Percentiles rank a stretch among this genome's conserved stretches.
phyloP scores from a whole-genome alignment of 768 basidiomycete species.

The Boletus pseudopeckii region DNA sequence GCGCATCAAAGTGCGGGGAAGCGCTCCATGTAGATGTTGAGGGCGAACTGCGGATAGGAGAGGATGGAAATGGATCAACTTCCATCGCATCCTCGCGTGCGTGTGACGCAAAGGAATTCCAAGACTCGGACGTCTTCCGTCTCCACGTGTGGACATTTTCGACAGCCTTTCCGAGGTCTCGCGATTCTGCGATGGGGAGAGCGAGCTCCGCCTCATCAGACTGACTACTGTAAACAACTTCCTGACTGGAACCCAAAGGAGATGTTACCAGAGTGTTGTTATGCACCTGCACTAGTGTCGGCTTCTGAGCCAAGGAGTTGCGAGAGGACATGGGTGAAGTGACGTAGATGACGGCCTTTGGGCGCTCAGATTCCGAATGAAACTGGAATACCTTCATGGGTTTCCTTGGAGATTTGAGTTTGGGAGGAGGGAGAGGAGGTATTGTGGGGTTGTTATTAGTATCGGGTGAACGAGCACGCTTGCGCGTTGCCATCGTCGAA shows the following conservation, averaged over 20 bases:
- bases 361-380: constrained; percentile 4
- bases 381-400: constrained; percentile 16
- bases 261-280: constrained; percentile 6
- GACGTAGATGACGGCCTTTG: constrained; percentile 7
- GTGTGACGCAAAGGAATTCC: neutral
- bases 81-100: constrained; percentile 17
- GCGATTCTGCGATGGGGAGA: constrained; percentile 24
- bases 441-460: neutral
- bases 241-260: constrained; percentile 22
- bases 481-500: constrained; percentile 18
- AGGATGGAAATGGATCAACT: constrained; percentile 10
- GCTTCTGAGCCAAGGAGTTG: constrained; percentile 32
- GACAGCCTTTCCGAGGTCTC: constrained; percentile 31
- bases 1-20: constrained; percentile 7
- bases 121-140: constrained; percentile 26
- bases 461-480: constrained; percentile 28
- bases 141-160: constrained; percentile 46
- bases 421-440: constrained; percentile 8
- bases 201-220: constrained; percentile 61
- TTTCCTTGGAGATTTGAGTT: constrained; percentile 21
- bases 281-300: constrained; percentile 2
- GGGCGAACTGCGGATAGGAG: constrained; percentile 7
- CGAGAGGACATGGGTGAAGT: constrained; percentile 22
- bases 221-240: constrained; percentile 60
- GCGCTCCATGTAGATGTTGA: constrained; percentile 1